Evolutionary conservation across 306 rosid species (phyloP).

Genomic region (Dalbergia cochinchinensis): DNA sequence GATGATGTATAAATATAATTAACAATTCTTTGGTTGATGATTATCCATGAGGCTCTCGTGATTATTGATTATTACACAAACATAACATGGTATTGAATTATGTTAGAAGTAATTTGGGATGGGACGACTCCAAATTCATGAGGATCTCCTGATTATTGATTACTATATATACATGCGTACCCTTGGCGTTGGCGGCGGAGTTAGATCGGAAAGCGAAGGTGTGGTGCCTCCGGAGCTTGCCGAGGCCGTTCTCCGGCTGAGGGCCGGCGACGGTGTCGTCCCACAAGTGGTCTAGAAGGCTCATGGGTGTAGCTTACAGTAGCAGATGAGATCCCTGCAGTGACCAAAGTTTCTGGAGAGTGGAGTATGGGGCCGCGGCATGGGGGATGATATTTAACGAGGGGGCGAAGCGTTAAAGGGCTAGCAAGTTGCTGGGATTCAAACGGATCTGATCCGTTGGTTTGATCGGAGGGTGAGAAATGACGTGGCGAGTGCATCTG

Average conservation of each 20-base stretch:
- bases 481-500: conserved; percentile 65
- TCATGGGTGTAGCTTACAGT: conserved; percentile 48
- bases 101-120: not conserved
- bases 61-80: not conserved
- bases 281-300: conserved; percentile 95
- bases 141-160: too few relatives aligned
- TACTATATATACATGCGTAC: conserved; percentile 49
- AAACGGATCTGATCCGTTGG: conserved; percentile 51
- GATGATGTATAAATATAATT: too few relatives aligned
- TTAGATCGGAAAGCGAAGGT: conserved; percentile 52
- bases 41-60: not conserved
- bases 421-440: conserved; percentile 46
- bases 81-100: not conserved
- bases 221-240: conserved; percentile 79
- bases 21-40: not conserved
- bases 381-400: conserved; percentile 58
- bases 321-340: not conserved
- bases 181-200: conserved; percentile 67
- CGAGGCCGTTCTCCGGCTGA: conserved; percentile 81
- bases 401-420: conserved; percentile 46
- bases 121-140: too few relatives aligned
- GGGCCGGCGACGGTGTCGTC: conserved; percentile 98
- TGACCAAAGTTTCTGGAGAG: not conserved
- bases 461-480: not conserved
- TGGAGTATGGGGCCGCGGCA: not conserved